Base-by-base conservation (phyloP, 2,329 filamentous ascomycete species). In the Talaromyces sp. region DNA sequence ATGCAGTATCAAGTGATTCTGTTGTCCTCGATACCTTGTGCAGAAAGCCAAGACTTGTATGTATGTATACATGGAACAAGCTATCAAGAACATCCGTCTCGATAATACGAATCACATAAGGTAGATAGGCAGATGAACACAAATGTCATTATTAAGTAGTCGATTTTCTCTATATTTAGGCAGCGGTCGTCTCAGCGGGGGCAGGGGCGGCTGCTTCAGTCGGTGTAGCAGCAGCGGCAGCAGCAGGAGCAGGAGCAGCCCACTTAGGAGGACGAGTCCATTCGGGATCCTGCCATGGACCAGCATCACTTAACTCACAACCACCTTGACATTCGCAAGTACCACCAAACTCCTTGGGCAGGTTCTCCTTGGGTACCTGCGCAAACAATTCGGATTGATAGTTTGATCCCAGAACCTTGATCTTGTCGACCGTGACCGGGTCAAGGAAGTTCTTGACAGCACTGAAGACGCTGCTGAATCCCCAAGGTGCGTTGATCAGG, bases 401-500 rank as follows among this genome's bases (percentile, higher is more conserved):
- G 66, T 86, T 83, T 69, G 83, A 81, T 69, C 93, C 92, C 45
- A 98, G 85, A 65, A 99, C 89, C 80, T 96, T 88, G 76, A 99
- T 99, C 87, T 99, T 99, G 76, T 89, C 85, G 67, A 96, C 93
- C 57, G 95, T 99, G 74, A 99, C 93, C 60, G 95, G 95, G 81
- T 99, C 95, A 73, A 99, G 86, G 87, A 95, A 98, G 70, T 89
- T 88, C 86, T 96, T 97, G 80, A 98, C 87, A 65, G 96, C 85
- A 76, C 82, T 85, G 86, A 95, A 99, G 68, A 93, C 90, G 71
- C 86, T 86, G 68, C 89, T 89, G 85, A 98, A 98, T 31, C 93
- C 93, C 93, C 93, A 98, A 22, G 93, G 93, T 3, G 94, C 92
- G 81, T 99, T 99, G 88, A 99, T 97, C 73, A 99, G 83, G 85